These are phyloP conservation scores for Sugiyamaella marilandica DNA, from an alignment of 805 yeast genomes.

Conservation along the genomic window DNA sequence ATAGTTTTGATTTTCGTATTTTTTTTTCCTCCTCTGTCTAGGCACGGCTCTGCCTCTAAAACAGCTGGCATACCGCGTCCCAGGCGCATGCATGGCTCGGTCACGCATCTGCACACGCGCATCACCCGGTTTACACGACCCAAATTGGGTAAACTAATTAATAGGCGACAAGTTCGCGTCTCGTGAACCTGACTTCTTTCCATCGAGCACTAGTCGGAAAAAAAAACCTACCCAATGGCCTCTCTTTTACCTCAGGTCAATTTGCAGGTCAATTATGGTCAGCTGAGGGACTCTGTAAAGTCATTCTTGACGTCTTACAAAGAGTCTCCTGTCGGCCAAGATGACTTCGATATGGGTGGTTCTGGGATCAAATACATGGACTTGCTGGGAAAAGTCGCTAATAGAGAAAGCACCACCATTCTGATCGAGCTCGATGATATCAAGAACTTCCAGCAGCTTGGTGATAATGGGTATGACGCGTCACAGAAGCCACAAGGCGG, in stretches of 20 bases:
- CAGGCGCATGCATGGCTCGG: too few species aligned
- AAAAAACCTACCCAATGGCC: slow-evolving; percentile 13
- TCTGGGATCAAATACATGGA: slow-evolving; percentile 57
- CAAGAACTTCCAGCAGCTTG: slow-evolving; percentile 55
- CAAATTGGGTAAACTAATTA: slow-evolving; percentile 1
- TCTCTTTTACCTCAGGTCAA: slow-evolving; percentile 57
- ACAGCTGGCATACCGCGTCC: too few species aligned
- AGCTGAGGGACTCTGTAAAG: slow-evolving; percentile 50
- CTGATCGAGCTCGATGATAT: slow-evolving; percentile 82
- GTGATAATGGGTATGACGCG: slow-evolving; percentile 32
- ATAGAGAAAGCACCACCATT: slow-evolving; percentile 68
- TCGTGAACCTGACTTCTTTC: slow-evolving; percentile 1
- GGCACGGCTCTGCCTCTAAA: background rate
- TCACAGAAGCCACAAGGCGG: slow-evolving; percentile 26
- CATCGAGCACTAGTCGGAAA: background rate
- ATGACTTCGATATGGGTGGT: slow-evolving; percentile 10
- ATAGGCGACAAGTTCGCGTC: background rate
- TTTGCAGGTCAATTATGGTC: slow-evolving; percentile 68
- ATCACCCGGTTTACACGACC: slow-evolving; percentile 1
- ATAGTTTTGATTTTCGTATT: too few species aligned
- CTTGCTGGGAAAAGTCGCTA: slow-evolving; percentile 72
- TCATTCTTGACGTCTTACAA: slow-evolving; percentile 70
- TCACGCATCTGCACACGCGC: too few species aligned
- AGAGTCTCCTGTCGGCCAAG: slow-evolving; percentile 30
- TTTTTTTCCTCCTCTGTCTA: too few species aligned